A percentile compares a stretch with the other conserved stretches of the same genome.
Conservation (phyloP, 352 stramenopile species). For the Aphanomyces cochlioides region DNA sequence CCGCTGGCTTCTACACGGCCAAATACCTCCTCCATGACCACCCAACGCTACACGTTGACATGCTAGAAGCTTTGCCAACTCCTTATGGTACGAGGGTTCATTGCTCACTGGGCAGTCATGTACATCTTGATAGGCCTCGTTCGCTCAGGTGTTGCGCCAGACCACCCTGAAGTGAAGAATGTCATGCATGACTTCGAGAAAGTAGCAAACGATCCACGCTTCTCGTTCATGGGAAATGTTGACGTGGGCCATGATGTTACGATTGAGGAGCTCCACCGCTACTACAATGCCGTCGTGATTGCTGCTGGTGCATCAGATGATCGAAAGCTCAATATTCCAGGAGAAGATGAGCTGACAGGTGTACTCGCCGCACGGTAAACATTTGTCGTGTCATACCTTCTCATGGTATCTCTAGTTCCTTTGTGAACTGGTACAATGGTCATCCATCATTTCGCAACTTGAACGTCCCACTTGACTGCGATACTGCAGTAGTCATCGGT, state of each 20-base stretch:
- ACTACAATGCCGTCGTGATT: conserved; percentile 94
- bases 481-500: conserved; percentile 93
- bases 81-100: conserved; percentile 71
- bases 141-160: conserved; percentile 93
- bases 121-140: conserved; percentile 76
- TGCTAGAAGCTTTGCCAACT: conserved; percentile 93
- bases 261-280: conserved; percentile 77
- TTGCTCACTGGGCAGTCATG: neutral
- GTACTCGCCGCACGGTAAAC: conserved; percentile 22
- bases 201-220: conserved; percentile 72
- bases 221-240: conserved; percentile 90
- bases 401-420: conserved; percentile 87
- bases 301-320: conserved; percentile 94
- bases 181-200: conserved; percentile 96
- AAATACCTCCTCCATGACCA: conserved; percentile 93
- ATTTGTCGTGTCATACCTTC: neutral
- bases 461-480: conserved; percentile 47
- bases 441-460: conserved; percentile 92
- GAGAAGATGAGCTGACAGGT: conserved; percentile 56
- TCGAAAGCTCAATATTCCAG: conserved; percentile 78
- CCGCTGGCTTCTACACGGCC: conserved; percentile 90
- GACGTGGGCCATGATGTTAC: conserved; percentile 81
- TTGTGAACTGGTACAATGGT: conserved; percentile 99
- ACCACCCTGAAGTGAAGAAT: conserved; percentile 98
- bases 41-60: conserved; percentile 64